These are phyloP conservation scores for Podospora bellae-mahoneyi DNA, from an alignment of 495 filamentous ascomycete species.

Conservation along the genomic window DNA sequence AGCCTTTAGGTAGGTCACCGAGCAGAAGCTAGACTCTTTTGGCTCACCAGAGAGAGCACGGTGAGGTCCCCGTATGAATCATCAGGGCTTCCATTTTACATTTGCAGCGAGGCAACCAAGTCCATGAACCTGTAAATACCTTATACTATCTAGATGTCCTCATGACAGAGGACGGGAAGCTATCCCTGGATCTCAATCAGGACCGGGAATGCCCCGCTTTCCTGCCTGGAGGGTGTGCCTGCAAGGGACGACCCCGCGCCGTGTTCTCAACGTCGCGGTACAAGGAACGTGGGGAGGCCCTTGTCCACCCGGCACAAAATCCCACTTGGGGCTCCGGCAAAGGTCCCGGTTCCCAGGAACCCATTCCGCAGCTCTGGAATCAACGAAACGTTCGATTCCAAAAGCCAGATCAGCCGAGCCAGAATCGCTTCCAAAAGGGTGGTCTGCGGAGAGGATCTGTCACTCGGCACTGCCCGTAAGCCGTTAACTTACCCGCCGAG, in stretches of 20 bases:
- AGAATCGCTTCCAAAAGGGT: background rate
- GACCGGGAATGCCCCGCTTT: background rate
- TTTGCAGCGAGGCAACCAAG: background rate
- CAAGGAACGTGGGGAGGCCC: conserved; percentile 1
- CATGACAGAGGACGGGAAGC: background rate
- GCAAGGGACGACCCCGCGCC: conserved; percentile 15
- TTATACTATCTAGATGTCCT: background rate
- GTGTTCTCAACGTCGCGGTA: conserved; percentile 6
- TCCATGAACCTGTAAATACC: no score
- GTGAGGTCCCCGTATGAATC: background rate
- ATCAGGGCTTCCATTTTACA: background rate
- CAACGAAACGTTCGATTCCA: conserved; percentile 30
- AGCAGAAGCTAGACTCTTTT: background rate
- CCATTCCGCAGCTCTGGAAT: conserved; percentile 19
- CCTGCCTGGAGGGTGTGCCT: conserved; percentile 9
- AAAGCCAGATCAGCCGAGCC: conserved; percentile 27
- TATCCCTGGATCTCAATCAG: background rate
- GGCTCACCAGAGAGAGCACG: background rate
- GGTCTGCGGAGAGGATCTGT: background rate
- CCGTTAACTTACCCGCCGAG: background rate
- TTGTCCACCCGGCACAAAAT: conserved; percentile 3
- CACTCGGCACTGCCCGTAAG: background rate
- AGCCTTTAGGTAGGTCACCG: background rate
- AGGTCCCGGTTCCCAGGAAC: conserved; percentile 15
- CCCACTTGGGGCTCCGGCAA: conserved; percentile 13